These are phyloP conservation scores for Oidiodendron maius DNA, from an alignment of 495 filamentous ascomycete genomes.

Conservation along the genomic window DNA sequence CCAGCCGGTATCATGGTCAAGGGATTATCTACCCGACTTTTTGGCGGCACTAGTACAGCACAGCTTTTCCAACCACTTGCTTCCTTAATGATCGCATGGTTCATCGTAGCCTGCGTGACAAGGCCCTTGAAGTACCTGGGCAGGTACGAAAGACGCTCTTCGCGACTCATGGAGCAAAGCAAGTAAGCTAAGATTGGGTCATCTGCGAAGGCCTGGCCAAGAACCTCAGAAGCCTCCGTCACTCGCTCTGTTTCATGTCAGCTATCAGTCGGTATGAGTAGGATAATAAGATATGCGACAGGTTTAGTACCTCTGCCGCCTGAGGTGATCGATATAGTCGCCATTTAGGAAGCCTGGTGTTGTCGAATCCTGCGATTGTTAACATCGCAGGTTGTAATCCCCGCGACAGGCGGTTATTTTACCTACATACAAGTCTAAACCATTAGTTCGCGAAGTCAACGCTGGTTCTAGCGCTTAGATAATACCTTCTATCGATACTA, in stretches of 20 bases:
- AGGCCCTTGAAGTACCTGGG: conserved; percentile 5
- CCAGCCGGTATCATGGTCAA: conserved; percentile 1
- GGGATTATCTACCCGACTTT: neutral
- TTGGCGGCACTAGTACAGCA: conserved; percentile 7
- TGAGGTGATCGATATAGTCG: neutral
- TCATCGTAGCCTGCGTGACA: neutral
- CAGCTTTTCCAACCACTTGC: conserved; percentile 2
- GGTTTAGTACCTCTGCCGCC: neutral
- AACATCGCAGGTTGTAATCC: too few species aligned
- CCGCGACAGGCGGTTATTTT: too few species aligned
- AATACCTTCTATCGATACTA: too few species aligned
- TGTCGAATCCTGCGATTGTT: too few species aligned
- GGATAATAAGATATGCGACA: neutral
- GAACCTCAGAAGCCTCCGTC: neutral
- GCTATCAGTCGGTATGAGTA: neutral
- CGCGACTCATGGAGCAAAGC: neutral
- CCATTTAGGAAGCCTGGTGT: neutral
- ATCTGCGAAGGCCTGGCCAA: conserved; percentile 1
- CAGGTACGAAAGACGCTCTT: conserved; percentile 2
- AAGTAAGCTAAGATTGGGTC: conserved; percentile 8
- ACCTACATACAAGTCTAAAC: too few species aligned
- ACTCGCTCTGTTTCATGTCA: neutral
- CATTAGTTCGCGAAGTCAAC: too few species aligned
- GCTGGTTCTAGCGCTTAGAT: too few species aligned
- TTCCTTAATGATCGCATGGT: neutral